These are phyloP conservation scores for Fusarium sulawesiense DNA, from an alignment of 2,329 filamentous ascomycete species.

Conservation along the genomic window DNA sequence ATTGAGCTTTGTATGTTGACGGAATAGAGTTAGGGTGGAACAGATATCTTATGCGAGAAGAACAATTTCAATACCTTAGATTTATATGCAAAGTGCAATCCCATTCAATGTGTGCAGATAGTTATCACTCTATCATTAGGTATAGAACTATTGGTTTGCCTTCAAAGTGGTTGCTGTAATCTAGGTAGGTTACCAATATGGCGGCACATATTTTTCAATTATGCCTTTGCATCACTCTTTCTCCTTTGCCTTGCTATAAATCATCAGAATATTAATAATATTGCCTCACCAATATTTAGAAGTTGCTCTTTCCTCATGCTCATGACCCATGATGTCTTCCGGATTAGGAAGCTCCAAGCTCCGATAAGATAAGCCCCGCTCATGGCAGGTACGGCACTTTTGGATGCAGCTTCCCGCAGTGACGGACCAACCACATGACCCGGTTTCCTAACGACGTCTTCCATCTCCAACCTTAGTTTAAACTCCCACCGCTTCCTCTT, in stretches of 20 bases:
- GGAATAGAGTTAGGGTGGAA: not conserved
- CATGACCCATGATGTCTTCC: slow-evolving; percentile 2
- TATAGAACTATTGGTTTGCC: no score
- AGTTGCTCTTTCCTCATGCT: not conserved
- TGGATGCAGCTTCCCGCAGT: slow-evolving; percentile 18
- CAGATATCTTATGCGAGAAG: not conserved
- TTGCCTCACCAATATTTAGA: no score
- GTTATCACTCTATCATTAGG: not conserved
- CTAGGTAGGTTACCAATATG: no score
- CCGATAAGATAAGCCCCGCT: slow-evolving; percentile 40
- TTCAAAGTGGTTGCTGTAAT: not conserved
- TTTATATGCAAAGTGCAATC: not conserved
- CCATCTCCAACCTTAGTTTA: slow-evolving; percentile 15
- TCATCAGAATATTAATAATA: no score
- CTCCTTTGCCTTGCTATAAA: no score
- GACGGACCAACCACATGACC: slow-evolving; percentile 39
- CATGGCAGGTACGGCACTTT: slow-evolving; percentile 22
- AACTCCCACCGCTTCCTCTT: slow-evolving; percentile 24
- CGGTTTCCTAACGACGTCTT: slow-evolving; percentile 15
- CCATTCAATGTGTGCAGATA: not conserved
- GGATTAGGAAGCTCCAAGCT: slow-evolving; percentile 8
- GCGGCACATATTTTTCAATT: no score
- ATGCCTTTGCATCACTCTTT: no score
- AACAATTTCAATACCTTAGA: not conserved
- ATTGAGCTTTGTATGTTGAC: slow-evolving; percentile 26